Base-by-base conservation (phyloP, 1,284 basidiomycete genomes). In the Moniliella sp. region DNA sequence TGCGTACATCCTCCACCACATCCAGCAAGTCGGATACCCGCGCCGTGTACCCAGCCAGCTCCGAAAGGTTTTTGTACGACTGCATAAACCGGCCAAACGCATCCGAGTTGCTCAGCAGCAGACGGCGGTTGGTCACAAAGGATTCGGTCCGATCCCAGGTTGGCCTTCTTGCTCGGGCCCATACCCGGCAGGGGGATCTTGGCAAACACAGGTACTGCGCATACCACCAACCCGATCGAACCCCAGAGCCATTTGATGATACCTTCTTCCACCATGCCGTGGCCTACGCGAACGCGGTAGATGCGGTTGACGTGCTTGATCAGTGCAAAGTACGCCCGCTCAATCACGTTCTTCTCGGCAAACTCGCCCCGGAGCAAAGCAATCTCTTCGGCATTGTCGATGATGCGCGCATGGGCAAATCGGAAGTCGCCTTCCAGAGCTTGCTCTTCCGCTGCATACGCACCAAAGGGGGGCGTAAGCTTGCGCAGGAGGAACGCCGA, bases 191-290 rank as follows among this genome's bases (percentile, higher is more conserved):
- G n/a, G n/a, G n/a, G 76, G n/a, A 84, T 51, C 48, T 75, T 78
- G 55, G 83, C 74, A 62, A 97, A 97, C 8, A 88, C 76, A 0
- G 88, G 88, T 30, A 94, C 78, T n/a, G 83, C 81, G 59, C 88
- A 94, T 15, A 93, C 73, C 36, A 81, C 71, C 16, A 94, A 67
- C 28, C 86, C 86, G 53, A 91, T 77, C 54, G 76, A 78, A 44
- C 86, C 86, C 88, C 88, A 94, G 10, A 86, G 59, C 86, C 86
- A 66, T 42, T 94, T 94, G 54, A 94, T 78, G 36, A 97, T 76
- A 2, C 83, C 83, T 61, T 97, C 88, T 32, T 60, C 57, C 15
- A 50, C 40, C 62, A 84, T 81, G 1, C 78, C 75, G n/a, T 91
- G 83, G 73, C 77, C 81, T 67, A 88, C 79, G 17, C 78, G 69